Evolutionary conservation across 2,329 filamentous ascomycete species (phyloP), one percentile per base, ranked within the genome.

Genomic region (Dothistroma pini): DNA sequence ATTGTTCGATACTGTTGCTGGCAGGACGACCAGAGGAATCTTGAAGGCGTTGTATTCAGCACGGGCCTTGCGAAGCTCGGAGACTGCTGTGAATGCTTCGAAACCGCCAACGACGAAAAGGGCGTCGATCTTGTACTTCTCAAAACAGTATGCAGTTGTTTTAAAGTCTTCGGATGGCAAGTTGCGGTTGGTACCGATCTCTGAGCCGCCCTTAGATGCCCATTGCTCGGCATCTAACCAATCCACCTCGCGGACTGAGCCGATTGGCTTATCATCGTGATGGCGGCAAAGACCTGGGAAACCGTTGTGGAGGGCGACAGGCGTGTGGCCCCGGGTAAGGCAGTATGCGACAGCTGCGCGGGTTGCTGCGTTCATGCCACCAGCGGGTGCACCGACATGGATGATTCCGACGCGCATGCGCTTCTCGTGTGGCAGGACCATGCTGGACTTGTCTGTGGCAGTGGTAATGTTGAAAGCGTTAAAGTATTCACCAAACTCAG

Each of bases 1-100:
- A 75, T 99, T 99, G 83, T 99, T 99, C 67, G 91, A 96, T 69
- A 99, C 93, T 10, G 95, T 99, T n/a, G 95, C 95, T 0, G 95
- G 95, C 29, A 99, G 83, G 48, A 97, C 84, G 57, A 89, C 85
- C 83, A 97, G 91, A 21, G 95, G 95, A 66, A 99, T 97, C 76
- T 91, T 92, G 73, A 99, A 89, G 1, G 89, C 88, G 11, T 90
- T 87, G 77, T 90, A 96, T 63, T 90, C 78, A 38, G 86, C 83
- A 59, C 92, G 84, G 14, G 89, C 92, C 78, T 90, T 86, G 68
- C 93, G 88, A 62, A 99, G 83, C 76, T 97, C 89, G 50, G 90
- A 91, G 35, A 97, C 84, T 1, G 95, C 89, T 60, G 95, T 96
- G 81, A 96, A 99, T 1, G 93, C 95, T 78, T 99, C 95, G 70